phyloP scores from a whole-genome alignment of 139 green algal genomes.

The Microglena sp. region DNA sequence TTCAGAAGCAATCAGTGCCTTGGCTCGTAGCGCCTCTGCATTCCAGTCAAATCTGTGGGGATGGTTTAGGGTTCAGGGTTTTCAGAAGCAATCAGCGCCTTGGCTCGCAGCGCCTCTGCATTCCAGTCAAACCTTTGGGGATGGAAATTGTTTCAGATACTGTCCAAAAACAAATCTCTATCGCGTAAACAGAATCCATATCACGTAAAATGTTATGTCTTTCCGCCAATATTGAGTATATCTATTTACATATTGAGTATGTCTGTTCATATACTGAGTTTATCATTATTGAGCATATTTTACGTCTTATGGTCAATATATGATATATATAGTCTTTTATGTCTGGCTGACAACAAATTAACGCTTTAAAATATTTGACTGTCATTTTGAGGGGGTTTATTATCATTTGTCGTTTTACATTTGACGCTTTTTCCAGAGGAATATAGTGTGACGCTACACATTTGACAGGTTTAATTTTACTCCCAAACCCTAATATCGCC shows the following conservation, averaged over 20 bases:
- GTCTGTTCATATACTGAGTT: no score
- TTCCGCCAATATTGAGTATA: neutral
- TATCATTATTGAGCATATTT: no score
- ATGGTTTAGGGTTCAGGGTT: neutral
- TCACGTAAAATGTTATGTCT: neutral
- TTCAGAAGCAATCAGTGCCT: slow-evolving; percentile 5
- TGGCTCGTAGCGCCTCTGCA: slow-evolving; percentile 17
- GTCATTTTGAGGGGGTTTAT: neutral
- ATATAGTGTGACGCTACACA: no score
- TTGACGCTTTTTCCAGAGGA: neutral
- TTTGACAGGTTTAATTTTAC: no score
- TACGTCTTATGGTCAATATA: no score
- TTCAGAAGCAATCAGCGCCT: slow-evolving; percentile 4
- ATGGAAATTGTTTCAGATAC: neutral
- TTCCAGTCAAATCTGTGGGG: slow-evolving; percentile 12
- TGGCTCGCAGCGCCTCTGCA: slow-evolving; percentile 17
- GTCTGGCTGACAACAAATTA: neutral
- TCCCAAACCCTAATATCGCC: no score
- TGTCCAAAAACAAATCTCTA: neutral
- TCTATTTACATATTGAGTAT: no score
- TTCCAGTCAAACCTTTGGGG: slow-evolving; percentile 11
- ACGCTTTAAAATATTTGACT: neutral
- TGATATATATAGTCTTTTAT: neutral
- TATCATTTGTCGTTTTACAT: neutral
- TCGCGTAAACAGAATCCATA: neutral